Conservation (phyloP, 1,139 yeast species). For the Meyerozyma smithsonii region DNA sequence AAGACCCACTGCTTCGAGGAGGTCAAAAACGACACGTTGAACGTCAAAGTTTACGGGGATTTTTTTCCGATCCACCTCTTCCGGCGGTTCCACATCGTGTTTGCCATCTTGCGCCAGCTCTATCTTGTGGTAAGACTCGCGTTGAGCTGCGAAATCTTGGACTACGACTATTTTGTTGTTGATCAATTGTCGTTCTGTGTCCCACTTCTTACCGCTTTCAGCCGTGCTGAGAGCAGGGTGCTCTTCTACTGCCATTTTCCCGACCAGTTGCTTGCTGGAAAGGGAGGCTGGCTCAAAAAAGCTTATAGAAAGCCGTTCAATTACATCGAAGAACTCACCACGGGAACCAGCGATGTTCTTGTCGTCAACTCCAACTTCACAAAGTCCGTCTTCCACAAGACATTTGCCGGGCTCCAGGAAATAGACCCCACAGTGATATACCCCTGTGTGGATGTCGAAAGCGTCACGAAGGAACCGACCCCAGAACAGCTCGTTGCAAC, state of each 20-base stretch:
- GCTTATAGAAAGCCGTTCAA: conserved; percentile 82
- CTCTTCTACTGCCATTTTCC: conserved; percentile 96
- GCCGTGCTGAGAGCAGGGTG: conserved; percentile 38
- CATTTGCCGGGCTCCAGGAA: conserved; percentile 47
- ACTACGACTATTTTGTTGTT: conserved; percentile 70
- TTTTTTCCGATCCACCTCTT: conserved; percentile 64
- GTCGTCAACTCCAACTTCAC: conserved; percentile 90
- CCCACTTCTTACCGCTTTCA: conserved; percentile 61
- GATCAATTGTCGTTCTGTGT: conserved; percentile 87
- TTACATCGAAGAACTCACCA: conserved; percentile 72
- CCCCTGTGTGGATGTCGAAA: conserved; percentile 69
- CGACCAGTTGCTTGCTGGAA: conserved; percentile 71
- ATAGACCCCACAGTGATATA: conserved; percentile 69
- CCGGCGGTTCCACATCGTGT: conserved; percentile 71
- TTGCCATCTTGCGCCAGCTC: conserved; percentile 80
- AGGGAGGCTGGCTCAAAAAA: conserved; percentile 50
- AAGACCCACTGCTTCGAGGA: conserved; percentile 86
- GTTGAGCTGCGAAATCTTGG: conserved; percentile 38
- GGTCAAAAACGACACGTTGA: conserved; percentile 50
- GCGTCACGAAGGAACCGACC: conserved; percentile 12
- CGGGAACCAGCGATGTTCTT: conserved; percentile 68
- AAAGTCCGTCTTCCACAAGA: conserved; percentile 55
- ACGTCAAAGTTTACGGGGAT: conserved; percentile 77
- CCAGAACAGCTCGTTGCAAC: conserved; percentile 14
- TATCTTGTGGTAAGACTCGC: conserved; percentile 54